Percentiles rank a stretch among this genome's conserved stretches.
phyloP scores from a whole-genome alignment of 2,329 filamentous ascomycete species.

The Colletotrichum spinosum region DNA sequence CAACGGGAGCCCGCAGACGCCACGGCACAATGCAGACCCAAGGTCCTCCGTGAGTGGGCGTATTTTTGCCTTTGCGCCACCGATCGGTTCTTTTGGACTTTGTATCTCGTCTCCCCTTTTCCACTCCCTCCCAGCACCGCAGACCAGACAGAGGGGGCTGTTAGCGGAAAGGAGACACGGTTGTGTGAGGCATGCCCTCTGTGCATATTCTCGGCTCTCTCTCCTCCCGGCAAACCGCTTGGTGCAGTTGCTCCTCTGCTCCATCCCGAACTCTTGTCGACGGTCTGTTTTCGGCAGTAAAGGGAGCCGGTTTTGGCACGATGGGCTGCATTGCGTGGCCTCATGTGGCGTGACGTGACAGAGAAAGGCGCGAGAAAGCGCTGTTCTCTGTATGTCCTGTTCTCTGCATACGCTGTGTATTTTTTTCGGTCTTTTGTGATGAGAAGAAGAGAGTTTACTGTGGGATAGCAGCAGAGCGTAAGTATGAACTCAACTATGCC shows the following conservation, averaged over 20 bases:
- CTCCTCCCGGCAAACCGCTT: too few species aligned
- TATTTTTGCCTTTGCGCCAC: not conserved
- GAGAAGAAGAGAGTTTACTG: too few species aligned
- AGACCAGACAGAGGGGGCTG: too few species aligned
- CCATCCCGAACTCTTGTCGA: not conserved
- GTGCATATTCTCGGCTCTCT: too few species aligned
- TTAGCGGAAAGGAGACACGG: too few species aligned
- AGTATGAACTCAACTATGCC: too few species aligned
- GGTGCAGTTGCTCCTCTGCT: not conserved
- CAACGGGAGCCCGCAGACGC: conserved; percentile 9
- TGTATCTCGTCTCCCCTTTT: too few species aligned
- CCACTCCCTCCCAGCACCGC: too few species aligned
- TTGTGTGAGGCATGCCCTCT: too few species aligned
- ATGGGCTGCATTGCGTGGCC: not conserved
- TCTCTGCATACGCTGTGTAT: too few species aligned
- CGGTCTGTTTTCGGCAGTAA: conserved; percentile 1
- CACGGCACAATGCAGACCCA: not conserved
- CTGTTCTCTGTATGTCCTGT: not conserved
- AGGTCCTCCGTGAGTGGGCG: conserved; percentile 2
- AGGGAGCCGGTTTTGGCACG: not conserved
- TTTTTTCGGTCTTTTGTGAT: too few species aligned
- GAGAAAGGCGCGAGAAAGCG: not conserved
- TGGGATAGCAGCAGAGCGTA: too few species aligned
- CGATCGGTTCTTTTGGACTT: conserved; percentile 5
- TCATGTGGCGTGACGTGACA: conserved; percentile 17